These are phyloP conservation scores for Podila clonocystis DNA, from an alignment of 192 early-diverging fungal genomes.

Conservation along the genomic window DNA sequence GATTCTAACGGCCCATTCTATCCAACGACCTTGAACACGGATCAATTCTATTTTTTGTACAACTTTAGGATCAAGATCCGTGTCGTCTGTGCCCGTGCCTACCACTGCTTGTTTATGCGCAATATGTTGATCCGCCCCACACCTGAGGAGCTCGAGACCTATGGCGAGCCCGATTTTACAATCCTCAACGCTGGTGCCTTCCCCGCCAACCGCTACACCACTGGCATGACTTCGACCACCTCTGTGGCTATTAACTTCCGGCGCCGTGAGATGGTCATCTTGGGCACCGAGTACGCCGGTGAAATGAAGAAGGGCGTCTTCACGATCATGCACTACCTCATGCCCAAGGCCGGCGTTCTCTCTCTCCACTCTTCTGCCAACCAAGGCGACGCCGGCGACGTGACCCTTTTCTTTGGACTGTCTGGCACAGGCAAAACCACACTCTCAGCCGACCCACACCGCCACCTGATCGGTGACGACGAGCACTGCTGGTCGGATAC, in stretches of 20 bases:
- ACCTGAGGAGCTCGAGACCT: slow-evolving; percentile 85
- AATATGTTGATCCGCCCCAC: slow-evolving; percentile 99
- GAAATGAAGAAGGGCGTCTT: slow-evolving; percentile 99
- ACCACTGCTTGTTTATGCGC: slow-evolving; percentile 97
- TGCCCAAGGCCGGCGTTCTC: slow-evolving; percentile 91
- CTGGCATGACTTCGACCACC: slow-evolving; percentile 94
- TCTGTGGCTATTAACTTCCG: slow-evolving; percentile 92
- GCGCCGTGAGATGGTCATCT: slow-evolving; percentile 93
- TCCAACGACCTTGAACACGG: no score
- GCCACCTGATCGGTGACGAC: slow-evolving; percentile 95
- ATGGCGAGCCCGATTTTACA: slow-evolving; percentile 95
- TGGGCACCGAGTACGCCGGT: slow-evolving; percentile 97
- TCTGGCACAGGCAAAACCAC: slow-evolving; percentile 98
- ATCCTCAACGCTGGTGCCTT: slow-evolving; percentile 96
- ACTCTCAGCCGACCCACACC: slow-evolving; percentile 91
- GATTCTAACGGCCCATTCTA: no score
- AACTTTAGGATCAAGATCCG: slow-evolving; percentile 90
- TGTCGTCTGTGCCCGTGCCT: slow-evolving; percentile 91
- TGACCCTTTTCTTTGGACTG: slow-evolving; percentile 97
- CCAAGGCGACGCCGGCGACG: slow-evolving; percentile 87
- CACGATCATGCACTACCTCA: slow-evolving; percentile 98
- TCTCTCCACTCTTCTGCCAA: slow-evolving; percentile 95
- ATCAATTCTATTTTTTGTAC: neutral
- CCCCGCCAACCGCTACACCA: slow-evolving; percentile 92
- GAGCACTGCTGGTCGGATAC: slow-evolving; percentile 97